Conservation (phyloP, 768 basidiomycete species). For the Podaxis mareebaensis region DNA sequence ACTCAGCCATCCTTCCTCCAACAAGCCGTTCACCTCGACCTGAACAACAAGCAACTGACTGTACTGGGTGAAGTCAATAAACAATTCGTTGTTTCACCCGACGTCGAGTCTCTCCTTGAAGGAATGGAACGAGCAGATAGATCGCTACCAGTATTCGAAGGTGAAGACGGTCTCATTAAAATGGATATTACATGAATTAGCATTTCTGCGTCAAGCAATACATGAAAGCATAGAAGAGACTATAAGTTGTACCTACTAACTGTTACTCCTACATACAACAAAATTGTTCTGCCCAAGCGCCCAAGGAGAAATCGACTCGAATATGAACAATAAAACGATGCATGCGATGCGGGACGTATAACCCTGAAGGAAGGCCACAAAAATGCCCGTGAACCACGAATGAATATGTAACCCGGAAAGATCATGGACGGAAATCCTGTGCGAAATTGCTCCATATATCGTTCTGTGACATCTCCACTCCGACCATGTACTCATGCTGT, state of each 20-base stretch:
- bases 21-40: slow-evolving; percentile 78
- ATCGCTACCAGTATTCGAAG: slow-evolving; percentile 30
- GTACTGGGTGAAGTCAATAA: slow-evolving; percentile 88
- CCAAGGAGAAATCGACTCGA: background rate
- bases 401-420: background rate
- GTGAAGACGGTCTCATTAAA: slow-evolving; percentile 50
- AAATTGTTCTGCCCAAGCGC: background rate
- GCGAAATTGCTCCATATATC: slow-evolving; percentile 42
- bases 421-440: slow-evolving; percentile 25
- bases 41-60: slow-evolving; percentile 53
- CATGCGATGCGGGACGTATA: background rate
- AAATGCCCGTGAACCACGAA: background rate
- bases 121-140: slow-evolving; percentile 61
- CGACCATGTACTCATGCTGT: slow-evolving; percentile 6
- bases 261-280: background rate
- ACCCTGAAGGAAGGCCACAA: background rate
- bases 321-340: background rate
- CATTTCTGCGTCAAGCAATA: background rate
- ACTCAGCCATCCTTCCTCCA: slow-evolving; percentile 88
- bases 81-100: slow-evolving; percentile 81
- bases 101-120: slow-evolving; percentile 71
- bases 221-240: background rate
- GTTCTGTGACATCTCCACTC: slow-evolving; percentile 28
- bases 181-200: slow-evolving; percentile 42
- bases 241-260: background rate